Evolutionary conservation across 139 green algal genomes (phyloP).

Genomic region (Coelastrella sp.): DNA sequence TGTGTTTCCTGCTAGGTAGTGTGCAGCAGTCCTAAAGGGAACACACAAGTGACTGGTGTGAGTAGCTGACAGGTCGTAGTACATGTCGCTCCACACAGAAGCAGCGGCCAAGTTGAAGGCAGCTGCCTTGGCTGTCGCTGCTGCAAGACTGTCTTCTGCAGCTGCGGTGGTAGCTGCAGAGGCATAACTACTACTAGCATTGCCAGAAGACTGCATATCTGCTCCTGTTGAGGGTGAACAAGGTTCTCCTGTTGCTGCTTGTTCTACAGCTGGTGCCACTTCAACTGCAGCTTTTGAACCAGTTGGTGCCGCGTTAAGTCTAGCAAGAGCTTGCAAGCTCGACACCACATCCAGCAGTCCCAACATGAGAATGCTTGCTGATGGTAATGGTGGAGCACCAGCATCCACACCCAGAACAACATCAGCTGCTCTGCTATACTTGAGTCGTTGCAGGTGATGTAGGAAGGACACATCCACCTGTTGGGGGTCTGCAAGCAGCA

Average conservation of each 20-base stretch:
- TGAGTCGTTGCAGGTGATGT: background rate
- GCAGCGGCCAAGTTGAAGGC: constrained; percentile 29
- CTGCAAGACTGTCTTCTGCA: background rate
- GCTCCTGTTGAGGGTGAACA: background rate
- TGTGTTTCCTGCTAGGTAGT: background rate
- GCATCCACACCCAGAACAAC: constrained; percentile 31
- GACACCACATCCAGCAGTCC: constrained; percentile 32
- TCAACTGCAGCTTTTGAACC: background rate
- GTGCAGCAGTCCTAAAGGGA: constrained; percentile 25
- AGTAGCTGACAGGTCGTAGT: constrained; percentile 46
- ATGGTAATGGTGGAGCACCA: constrained; percentile 26
- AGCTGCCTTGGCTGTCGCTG: background rate
- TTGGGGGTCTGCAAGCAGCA: background rate
- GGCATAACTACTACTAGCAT: too few species aligned
- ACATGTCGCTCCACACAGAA: constrained; percentile 27
- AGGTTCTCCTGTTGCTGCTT: background rate
- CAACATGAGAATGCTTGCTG: constrained; percentile 7
- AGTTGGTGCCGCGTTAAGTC: background rate
- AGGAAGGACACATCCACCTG: constrained; percentile 12
- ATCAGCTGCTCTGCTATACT: background rate
- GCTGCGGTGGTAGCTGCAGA: too few species aligned
- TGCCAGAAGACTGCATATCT: background rate
- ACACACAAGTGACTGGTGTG: constrained; percentile 47
- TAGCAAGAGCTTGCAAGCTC: constrained; percentile 6
- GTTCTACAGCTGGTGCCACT: background rate